Evolutionary conservation across 2,329 filamentous ascomycete species (phyloP).

Genomic region (Cladophialophora exuberans): DNA sequence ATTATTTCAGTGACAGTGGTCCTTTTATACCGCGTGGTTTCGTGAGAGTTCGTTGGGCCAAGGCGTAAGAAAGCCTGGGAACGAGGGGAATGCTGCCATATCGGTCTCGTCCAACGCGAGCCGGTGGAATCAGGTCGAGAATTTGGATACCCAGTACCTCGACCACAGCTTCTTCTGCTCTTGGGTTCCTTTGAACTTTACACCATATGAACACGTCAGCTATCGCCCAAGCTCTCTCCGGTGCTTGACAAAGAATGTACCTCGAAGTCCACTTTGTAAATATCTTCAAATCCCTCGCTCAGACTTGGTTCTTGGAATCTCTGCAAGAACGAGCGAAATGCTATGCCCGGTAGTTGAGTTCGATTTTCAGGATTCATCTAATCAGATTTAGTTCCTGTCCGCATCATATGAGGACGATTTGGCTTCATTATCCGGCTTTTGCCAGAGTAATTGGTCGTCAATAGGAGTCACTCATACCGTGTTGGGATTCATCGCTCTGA

Average conservation of each 20-base stretch:
- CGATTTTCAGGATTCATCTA: slow-evolving; percentile 83
- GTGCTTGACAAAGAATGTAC: slow-evolving; percentile 42
- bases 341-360: slow-evolving; percentile 71
- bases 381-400: too few species aligned
- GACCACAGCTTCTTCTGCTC: slow-evolving; percentile 33
- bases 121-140: slow-evolving; percentile 33
- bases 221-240: background rate
- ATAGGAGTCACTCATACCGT: slow-evolving; percentile 36
- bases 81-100: too few species aligned
- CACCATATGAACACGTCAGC: background rate
- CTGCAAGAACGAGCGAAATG: slow-evolving; percentile 75
- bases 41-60: too few species aligned
- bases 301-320: slow-evolving; percentile 72
- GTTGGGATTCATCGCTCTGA: slow-evolving; percentile 66
- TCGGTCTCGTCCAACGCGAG: too few species aligned
- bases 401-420: too few species aligned
- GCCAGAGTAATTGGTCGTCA: background rate
- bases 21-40: too few species aligned
- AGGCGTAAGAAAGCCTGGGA: too few species aligned
- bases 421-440: too few species aligned
- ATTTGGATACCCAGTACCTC: slow-evolving; percentile 36
- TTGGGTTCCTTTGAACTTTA: slow-evolving; percentile 32
- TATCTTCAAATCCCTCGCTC: slow-evolving; percentile 82
- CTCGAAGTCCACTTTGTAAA: slow-evolving; percentile 74
- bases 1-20: too few species aligned